Base-by-base conservation (phyloP, 2,329 filamentous ascomycete genomes). In the Trichoderma pleuroti region DNA sequence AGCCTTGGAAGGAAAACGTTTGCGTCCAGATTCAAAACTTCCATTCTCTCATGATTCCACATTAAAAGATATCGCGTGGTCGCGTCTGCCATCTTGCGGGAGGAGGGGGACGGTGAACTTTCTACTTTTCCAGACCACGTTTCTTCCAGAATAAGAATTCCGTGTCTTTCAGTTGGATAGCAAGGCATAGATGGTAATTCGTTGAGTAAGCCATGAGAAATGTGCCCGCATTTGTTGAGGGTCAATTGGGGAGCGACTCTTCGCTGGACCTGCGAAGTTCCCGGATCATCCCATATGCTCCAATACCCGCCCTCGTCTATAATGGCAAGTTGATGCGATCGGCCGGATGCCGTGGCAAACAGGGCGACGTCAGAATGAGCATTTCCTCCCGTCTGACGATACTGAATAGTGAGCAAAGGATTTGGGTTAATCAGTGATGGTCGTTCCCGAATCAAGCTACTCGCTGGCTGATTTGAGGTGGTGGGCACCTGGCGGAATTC, bases 291-390 rank as follows among this genome's bases (percentile, higher is more conserved):
- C 89, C 90, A 93, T 5, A 93, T 78, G 56, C 83, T 89, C 92
- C 92, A 94, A 70, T 82, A 83, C 1, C 91, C 91, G 39, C 81
- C 81, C 65, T 88, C 83, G 75, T 94, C 90, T 21, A 94, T 82
- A 30, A 93, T 82, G 18, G 85, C 90, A 66, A 94, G 80, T 74
- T 92, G 90, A 1, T 88, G 85, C 84, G 87, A 77, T 81, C 87
- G 73, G 71, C 81, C 76, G 21, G 72, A 73, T 6, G 76, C 76
- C 5, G 79, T 79, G 0, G 90, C 87, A 73, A 90, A 91, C 77
- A 94, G 92, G 0, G 86, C 80, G 4, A 92, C 82, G 78, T 94
- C 90, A 0, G 85, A 84, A 74, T 92, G 90, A 0, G 83, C 76
- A 34, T 79, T 81, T 1, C 86, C 86, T 2, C 87, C 88, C 0